Evolutionary conservation across 495 filamentous ascomycete genomes (phyloP).

Genomic region (Tetracladium marchalianum): DNA sequence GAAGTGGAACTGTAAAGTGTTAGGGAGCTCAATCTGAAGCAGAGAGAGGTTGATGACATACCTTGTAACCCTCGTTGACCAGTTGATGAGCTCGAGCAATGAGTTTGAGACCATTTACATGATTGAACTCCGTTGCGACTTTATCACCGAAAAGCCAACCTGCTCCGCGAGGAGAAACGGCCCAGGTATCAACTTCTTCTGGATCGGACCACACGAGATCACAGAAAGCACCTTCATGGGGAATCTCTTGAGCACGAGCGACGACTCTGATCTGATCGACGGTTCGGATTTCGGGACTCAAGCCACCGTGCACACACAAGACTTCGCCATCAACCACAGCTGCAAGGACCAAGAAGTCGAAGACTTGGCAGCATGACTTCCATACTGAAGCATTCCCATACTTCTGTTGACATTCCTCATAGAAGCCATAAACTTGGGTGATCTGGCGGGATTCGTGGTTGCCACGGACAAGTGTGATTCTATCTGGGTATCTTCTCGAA

Average conservation of each 20-base stretch:
- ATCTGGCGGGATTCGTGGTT: conserved; percentile 98
- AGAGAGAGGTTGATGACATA: conserved; percentile 20
- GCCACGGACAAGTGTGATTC: conserved; percentile 89
- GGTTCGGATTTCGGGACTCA: conserved; percentile 92
- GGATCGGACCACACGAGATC: conserved; percentile 98
- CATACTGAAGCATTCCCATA: conserved; percentile 97
- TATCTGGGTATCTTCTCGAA: conserved; percentile 70
- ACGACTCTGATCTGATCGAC: conserved; percentile 97
- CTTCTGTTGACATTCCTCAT: conserved; percentile 96
- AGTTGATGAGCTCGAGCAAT: conserved; percentile 95
- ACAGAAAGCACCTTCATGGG: conserved; percentile 96
- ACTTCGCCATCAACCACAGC: conserved; percentile 96
- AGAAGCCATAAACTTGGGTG: conserved; percentile 97
- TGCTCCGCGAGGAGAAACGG: conserved; percentile 85
- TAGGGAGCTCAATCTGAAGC: conserved; percentile 4
- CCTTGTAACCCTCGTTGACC: conserved; percentile 97
- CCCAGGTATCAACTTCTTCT: conserved; percentile 97
- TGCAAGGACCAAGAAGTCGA: conserved; percentile 92
- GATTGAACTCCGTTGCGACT: conserved; percentile 97
- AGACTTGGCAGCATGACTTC: conserved; percentile 98
- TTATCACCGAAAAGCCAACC: conserved; percentile 98
- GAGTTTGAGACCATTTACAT: conserved; percentile 88
- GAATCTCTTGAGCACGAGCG: conserved; percentile 92
- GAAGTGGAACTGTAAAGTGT: conserved; percentile 68
- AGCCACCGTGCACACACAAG: conserved; percentile 92